Evolutionary conservation across 345 rosid species (phyloP).

Genomic region (Euphorbia lathyris): DNA sequence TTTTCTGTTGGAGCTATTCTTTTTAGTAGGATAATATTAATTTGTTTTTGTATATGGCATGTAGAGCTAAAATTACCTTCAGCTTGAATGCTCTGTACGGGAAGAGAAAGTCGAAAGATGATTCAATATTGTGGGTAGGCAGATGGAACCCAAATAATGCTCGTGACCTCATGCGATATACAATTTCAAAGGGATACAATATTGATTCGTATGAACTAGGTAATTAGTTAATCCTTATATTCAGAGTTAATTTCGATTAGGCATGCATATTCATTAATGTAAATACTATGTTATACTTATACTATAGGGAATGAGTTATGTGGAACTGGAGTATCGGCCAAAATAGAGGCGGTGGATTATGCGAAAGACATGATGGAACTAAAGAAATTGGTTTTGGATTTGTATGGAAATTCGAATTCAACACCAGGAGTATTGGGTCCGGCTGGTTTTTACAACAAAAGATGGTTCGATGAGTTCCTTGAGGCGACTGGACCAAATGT

Average conservation of each 20-base stretch:
- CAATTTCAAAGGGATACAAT: constrained; percentile 44
- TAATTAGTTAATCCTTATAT: not conserved
- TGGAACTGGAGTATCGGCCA: constrained; percentile 45
- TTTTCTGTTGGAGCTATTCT: too few relatives aligned
- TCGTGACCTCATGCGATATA: constrained; percentile 43
- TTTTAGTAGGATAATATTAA: too few relatives aligned
- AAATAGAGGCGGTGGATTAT: constrained; percentile 34
- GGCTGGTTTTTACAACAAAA: constrained; percentile 49
- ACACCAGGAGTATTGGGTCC: constrained; percentile 53
- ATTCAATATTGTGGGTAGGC: too few relatives aligned
- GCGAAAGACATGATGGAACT: constrained; percentile 34
- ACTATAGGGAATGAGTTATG: constrained; percentile 54
- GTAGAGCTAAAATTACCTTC: too few relatives aligned
- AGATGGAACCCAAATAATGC: too few relatives aligned
- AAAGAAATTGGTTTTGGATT: constrained; percentile 34
- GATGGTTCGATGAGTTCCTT: constrained; percentile 48
- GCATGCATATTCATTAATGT: too few relatives aligned
- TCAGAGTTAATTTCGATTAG: too few relatives aligned
- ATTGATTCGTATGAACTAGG: constrained; percentile 64
- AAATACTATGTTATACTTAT: too few relatives aligned
- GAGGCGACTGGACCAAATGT: constrained; percentile 39
- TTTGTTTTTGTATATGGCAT: too few relatives aligned
- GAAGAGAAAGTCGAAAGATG: too few relatives aligned
- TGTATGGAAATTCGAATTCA: too few relatives aligned
- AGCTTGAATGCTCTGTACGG: too few relatives aligned